Conservation (phyloP, 805 yeast species). For the Yarrowia hollandica region DNA sequence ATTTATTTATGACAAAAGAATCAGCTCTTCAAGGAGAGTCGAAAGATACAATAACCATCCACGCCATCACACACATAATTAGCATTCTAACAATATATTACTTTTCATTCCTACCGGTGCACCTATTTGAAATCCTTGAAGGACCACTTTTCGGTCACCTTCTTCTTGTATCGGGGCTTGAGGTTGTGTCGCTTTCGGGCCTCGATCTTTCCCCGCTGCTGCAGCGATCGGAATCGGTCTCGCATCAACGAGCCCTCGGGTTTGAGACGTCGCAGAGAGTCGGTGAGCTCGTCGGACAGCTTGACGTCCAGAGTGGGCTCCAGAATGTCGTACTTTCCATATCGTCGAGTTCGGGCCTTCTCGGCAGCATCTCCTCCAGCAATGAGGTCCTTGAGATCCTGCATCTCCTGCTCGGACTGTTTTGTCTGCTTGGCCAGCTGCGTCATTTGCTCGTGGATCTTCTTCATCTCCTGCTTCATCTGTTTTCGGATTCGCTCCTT, state of each 20-base stretch:
- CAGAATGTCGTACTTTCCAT: conserved; percentile 51
- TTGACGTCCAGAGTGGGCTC: conserved; percentile 66
- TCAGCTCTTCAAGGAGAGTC: too few species aligned
- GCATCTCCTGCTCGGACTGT: conserved; percentile 34
- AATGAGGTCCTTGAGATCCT: conserved; percentile 30
- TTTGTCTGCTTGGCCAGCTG: conserved; percentile 52
- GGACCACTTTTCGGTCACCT: conserved; percentile 88
- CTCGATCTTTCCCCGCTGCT: conserved; percentile 83
- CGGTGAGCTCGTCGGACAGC: conserved; percentile 83
- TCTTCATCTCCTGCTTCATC: conserved; percentile 52
- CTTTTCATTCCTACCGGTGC: not conserved
- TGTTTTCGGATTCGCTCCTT: conserved; percentile 40
- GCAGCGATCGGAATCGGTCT: conserved; percentile 79
- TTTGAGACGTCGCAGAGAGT: conserved; percentile 75
- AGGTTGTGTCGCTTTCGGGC: conserved; percentile 70
- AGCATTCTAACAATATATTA: not conserved
- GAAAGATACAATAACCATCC: too few species aligned
- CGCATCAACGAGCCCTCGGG: conserved; percentile 88
- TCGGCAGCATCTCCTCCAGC: conserved; percentile 34
- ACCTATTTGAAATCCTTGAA: conserved; percentile 68
- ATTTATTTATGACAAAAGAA: too few species aligned
- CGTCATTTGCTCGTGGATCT: conserved; percentile 57
- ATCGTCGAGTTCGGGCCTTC: conserved; percentile 42
- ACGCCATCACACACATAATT: too few species aligned
- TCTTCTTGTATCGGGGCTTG: conserved; percentile 66